Evolutionary conservation across 345 rosid species (phyloP).

Genomic region (Brassica carinata): DNA sequence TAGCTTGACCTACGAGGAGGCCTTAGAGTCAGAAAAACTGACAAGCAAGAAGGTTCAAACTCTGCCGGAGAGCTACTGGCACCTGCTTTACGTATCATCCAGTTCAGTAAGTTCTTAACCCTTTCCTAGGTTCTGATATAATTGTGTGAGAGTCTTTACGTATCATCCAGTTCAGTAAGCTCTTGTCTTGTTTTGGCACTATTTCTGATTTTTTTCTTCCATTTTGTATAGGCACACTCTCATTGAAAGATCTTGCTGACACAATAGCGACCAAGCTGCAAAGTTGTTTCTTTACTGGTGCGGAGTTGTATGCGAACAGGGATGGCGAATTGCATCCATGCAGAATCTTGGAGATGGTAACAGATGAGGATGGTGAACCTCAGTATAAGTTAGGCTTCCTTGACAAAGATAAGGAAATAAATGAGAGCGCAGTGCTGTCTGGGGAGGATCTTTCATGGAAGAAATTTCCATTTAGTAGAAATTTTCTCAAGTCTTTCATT

Average conservation of each 20-base stretch:
- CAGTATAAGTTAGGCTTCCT: constrained; percentile 75
- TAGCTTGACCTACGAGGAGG: constrained; percentile 92
- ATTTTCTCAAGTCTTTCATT: constrained; percentile 80
- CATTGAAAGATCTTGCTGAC: constrained; percentile 87
- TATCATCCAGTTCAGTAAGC: no score
- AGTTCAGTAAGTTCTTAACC: constrained; percentile 67
- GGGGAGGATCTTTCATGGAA: constrained; percentile 70
- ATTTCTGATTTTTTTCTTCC: constrained; percentile 15
- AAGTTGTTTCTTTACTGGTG: constrained; percentile 60
- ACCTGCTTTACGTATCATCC: constrained; percentile 68
- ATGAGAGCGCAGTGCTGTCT: constrained; percentile 50
- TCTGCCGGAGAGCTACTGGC: constrained; percentile 64
- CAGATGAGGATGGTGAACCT: constrained; percentile 43
- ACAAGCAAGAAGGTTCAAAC: constrained; percentile 75
- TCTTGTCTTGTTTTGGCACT: not conserved
- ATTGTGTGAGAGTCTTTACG: not conserved
- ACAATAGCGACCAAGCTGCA: constrained; percentile 60
- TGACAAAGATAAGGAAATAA: constrained; percentile 56
- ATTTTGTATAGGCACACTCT: constrained; percentile 67
- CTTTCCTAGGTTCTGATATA: constrained; percentile 12
- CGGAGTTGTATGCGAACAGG: constrained; percentile 66
- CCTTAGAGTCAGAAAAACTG: constrained; percentile 78
- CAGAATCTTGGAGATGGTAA: constrained; percentile 58
- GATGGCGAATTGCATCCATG: constrained; percentile 59
- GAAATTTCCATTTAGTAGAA: constrained; percentile 75